Conservation (phyloP, 2,329 filamentous ascomycete genomes). For the Lecanicillium sp. region DNA sequence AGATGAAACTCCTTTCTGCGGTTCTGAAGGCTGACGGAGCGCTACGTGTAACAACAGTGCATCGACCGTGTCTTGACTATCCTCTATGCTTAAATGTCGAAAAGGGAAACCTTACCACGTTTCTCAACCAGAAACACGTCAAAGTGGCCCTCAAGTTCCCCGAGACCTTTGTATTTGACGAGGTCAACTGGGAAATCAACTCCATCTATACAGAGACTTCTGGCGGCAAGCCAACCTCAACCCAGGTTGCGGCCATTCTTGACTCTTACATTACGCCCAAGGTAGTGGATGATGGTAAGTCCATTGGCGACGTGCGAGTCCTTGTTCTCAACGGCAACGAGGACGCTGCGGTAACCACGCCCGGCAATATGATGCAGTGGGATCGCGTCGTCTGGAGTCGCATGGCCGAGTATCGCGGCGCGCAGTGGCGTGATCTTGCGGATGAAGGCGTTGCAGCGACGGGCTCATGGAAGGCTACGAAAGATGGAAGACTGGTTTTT, state of each 20-base stretch:
- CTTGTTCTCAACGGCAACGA: constrained; percentile 17
- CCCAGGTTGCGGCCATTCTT: constrained; percentile 10
- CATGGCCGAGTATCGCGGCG: constrained; percentile 30
- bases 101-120: constrained; percentile 15
- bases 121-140: constrained; percentile 15
- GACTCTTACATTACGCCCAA: constrained; percentile 10
- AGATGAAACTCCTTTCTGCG: too few species aligned
- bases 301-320: constrained; percentile 12
- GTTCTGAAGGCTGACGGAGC: too few species aligned
- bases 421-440: constrained; percentile 14
- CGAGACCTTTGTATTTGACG: constrained; percentile 75
- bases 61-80: constrained; percentile 6
- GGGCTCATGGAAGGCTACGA: constrained; percentile 12
- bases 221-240: constrained; percentile 6
- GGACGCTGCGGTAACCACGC: constrained; percentile 14
- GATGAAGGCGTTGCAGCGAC: constrained; percentile 4
- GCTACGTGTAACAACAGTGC: too few species aligned
- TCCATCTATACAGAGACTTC: constrained; percentile 26
- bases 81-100: constrained; percentile 9
- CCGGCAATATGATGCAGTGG: constrained; percentile 25
- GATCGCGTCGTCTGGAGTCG: constrained; percentile 33
- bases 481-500: constrained; percentile 13
- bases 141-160: constrained; percentile 14
- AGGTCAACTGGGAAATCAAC: constrained; percentile 92
- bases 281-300: constrained; percentile 1